Conservation (phyloP, 2,329 filamentous ascomycete genomes). For the Byssothecium circinans region DNA sequence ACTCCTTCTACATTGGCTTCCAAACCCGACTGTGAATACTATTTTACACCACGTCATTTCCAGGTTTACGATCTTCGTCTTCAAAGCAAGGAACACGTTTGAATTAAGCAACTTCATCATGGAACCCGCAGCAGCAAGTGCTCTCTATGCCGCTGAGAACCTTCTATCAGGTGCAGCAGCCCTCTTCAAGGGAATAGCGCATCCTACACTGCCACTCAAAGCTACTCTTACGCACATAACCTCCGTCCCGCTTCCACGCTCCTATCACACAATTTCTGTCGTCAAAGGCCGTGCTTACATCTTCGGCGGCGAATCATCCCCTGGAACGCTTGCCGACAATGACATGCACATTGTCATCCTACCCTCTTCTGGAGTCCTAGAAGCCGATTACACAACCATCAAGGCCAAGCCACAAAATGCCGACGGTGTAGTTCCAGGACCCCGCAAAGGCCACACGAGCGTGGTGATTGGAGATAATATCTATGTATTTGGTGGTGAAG, state of each 20-base stretch:
- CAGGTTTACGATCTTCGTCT: too few species aligned
- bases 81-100: too few species aligned
- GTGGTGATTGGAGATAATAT: slow-evolving; percentile 49
- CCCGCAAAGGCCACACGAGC: slow-evolving; percentile 47
- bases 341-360: slow-evolving; percentile 57
- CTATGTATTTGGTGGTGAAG: slow-evolving; percentile 49
- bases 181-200: slow-evolving; percentile 50
- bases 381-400: slow-evolving; percentile 46
- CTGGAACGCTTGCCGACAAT: slow-evolving; percentile 50
- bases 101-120: slow-evolving; percentile 17
- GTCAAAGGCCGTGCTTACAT: slow-evolving; percentile 59
- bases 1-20: background rate
- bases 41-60: too few species aligned
- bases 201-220: slow-evolving; percentile 56
- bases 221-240: slow-evolving; percentile 54
- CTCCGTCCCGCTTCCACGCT: slow-evolving; percentile 49
- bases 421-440: slow-evolving; percentile 40
- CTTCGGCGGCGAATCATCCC: slow-evolving; percentile 53
- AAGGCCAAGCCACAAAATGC: slow-evolving; percentile 31
- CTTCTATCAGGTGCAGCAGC: slow-evolving; percentile 46
- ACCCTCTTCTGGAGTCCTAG: slow-evolving; percentile 48
- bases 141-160: slow-evolving; percentile 42
- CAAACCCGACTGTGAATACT: too few species aligned
- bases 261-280: slow-evolving; percentile 56
- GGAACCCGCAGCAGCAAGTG: slow-evolving; percentile 44